These are phyloP conservation scores for Fusarium irregulare DNA, from an alignment of 2,329 filamentous ascomycete genomes.

Conservation along the genomic window DNA sequence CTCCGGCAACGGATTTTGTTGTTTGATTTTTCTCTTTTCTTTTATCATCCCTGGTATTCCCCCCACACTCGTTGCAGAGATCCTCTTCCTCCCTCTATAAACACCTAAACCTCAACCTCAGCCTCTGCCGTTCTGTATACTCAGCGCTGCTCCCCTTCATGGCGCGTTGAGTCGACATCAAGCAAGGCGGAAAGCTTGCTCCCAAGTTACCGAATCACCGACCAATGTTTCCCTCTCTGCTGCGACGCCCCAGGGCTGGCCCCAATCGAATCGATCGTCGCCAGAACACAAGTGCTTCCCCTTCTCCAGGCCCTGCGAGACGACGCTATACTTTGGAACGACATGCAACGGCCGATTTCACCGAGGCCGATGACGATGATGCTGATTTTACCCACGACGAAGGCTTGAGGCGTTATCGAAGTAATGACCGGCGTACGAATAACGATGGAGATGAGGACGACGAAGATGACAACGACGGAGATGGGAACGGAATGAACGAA, in stretches of 20 bases:
- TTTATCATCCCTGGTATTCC: conserved; percentile 11
- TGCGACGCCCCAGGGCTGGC: conserved; percentile 50
- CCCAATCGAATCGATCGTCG: conserved; percentile 50
- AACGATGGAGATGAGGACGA: conserved; percentile 61
- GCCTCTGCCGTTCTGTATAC: conserved; percentile 3
- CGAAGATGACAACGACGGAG: conserved; percentile 58
- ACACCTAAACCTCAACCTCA: neutral
- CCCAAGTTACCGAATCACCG: conserved; percentile 26
- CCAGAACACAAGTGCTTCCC: conserved; percentile 46
- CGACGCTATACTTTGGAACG: conserved; percentile 48
- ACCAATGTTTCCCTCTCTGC: conserved; percentile 54
- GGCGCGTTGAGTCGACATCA: conserved; percentile 44
- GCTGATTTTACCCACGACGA: conserved; percentile 56
- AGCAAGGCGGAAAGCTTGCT: conserved; percentile 45
- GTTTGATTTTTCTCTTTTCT: conserved; percentile 16
- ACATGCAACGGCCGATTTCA: conserved; percentile 73
- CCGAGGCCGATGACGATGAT: conserved; percentile 69
- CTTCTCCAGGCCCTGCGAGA: conserved; percentile 48
- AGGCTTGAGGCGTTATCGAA: conserved; percentile 40
- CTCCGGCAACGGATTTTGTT: conserved; percentile 38
- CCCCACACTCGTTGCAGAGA: conserved; percentile 31
- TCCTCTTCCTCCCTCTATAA: conserved; percentile 30
- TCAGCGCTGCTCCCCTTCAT: conserved; percentile 34
- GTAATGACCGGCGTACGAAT: conserved; percentile 41
- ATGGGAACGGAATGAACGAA: conserved; percentile 55